Evolutionary conservation across 75 land plant species (phyloP), one percentile per base, ranked within the genome.

Genomic region (Sequoia sempervirens): DNA sequence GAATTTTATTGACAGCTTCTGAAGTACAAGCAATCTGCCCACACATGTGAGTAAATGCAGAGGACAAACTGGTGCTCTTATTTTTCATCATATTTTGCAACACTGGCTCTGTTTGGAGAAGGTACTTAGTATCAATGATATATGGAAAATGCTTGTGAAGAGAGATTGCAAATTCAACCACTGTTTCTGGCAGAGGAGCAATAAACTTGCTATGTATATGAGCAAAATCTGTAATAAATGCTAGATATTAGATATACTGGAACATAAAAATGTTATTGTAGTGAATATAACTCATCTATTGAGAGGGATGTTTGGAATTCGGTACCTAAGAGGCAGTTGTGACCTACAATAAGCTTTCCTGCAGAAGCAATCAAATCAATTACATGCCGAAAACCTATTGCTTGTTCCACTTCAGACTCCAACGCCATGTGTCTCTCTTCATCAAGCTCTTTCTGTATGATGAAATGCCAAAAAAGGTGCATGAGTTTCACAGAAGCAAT

Each of bases 311-410:
- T 76, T 76, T 2, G 43, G 26, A 14, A 28, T 47, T 52, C 37
- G 18, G 26, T 86, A 96, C 98, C 99, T 69, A 97, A 84, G 76
- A 95, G 84, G 84, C 99, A 95, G 85, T 95, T 94, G 87, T 97
- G 98, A 40, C 99, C 99, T 86, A 97, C 90, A 84, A 97, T 83
- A 81, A 95, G 87, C 82, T 94, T 93, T 38, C 87, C 61, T 81
- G 93, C 90, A 20, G 92, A 87, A n/a, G 86, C 84, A 83, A 97
- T 92, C 37, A 92, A 90, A 82, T 97, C 99, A 64, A 97, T 85
- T 81, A 97, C 95, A 83, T 97, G 94, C 11, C 98, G 96, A 86
- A 97, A 95, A 2, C 98, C 99, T 64, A 92, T 91, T 66, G 96
- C 96, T 64, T 84, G 86, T 56, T 87, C 83, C 2, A 97, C 84